These are phyloP conservation scores for Wickerhamiella galacta DNA, from an alignment of 805 yeast species.

Conservation along the genomic window DNA sequence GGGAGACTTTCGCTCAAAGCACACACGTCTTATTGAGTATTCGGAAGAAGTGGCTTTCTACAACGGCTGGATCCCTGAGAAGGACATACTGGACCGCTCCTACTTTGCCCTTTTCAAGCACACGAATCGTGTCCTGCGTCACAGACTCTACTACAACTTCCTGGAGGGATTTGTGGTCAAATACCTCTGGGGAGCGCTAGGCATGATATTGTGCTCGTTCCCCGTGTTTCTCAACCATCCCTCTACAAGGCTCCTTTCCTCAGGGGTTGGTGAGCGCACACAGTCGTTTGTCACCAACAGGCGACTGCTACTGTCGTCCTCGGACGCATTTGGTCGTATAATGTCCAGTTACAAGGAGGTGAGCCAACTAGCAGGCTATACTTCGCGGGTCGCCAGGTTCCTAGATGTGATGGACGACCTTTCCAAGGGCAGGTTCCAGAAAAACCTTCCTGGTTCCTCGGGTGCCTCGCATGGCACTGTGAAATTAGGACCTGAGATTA, in stretches of 20 bases:
- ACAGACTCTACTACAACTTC: constrained; percentile 59
- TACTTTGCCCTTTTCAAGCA: constrained; percentile 72
- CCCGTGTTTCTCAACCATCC: constrained; percentile 56
- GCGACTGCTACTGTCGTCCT: constrained; percentile 64
- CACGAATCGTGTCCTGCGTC: constrained; percentile 55
- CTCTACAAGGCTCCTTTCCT: constrained; percentile 5
- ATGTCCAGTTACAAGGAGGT: constrained; percentile 72
- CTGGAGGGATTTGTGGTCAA: constrained; percentile 80
- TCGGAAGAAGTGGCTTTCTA: constrained; percentile 79
- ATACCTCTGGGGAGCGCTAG: constrained; percentile 93
- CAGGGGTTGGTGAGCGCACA: constrained; percentile 9
- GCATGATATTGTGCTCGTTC: constrained; percentile 68
- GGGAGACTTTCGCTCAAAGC: constrained; percentile 68
- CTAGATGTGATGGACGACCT: constrained; percentile 44
- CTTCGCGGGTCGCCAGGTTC: constrained; percentile 55
- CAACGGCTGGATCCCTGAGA: constrained; percentile 65
- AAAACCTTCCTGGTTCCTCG: constrained; percentile 12
- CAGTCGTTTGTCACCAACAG: constrained; percentile 61
- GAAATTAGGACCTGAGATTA: constrained; percentile 35
- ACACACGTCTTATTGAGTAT: constrained; percentile 61
- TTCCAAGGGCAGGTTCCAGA: constrained; percentile 22
- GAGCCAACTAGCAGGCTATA: constrained; percentile 70
- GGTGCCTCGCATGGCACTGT: constrained; percentile 7
- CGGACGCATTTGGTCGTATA: constrained; percentile 75
- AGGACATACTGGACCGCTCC: constrained; percentile 57